Base-by-base conservation (phyloP, 108 stramenopile genomes). In the Mayamaea pseudoterrestris region DNA sequence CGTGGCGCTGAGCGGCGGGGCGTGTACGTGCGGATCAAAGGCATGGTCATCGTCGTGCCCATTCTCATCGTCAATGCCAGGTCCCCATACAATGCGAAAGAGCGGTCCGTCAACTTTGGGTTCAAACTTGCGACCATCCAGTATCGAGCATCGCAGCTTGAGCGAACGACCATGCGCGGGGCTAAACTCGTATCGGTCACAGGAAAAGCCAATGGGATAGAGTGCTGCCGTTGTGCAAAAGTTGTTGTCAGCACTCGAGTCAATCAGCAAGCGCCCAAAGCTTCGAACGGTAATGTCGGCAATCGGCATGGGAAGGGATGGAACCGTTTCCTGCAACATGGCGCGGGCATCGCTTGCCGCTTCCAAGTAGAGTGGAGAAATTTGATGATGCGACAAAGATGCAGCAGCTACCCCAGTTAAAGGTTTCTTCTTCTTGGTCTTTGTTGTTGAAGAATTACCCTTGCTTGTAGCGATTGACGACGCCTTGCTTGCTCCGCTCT, bases 81-180 rank as follows among this genome's bases (percentile, higher is more conserved):
- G 74, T 36, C 87, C 87, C 80, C 80, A 90, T 59, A 80, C 76
- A 43, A 90, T 52, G 14, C 83, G 69, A 68, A 90, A 90, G 42
- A 84, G 44, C 0, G 87, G 87, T 31, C 86, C 86, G 16, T 72
- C 67, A 24, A 40, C 12, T 16, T 30, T 34, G 28, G 47, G 8
- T 8, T 17, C 16, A 27, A 31, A 55, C 5, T 36, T 39, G 1
- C 35, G 41, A 8, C 85, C 85, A 49, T 90, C 82, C 27, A 90
- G 45, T 23, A 90, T 82, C 35, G 83, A 62, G 44, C 87, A 90
- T 12, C 87, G 68, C 48, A 90, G 29, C 44, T 80, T 83, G 7
- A 90, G 51, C 11, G 80, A 44, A 13, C 87, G 74, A 14, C 80
- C 80, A 47, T 90, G 87, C 3, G 73, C 58, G 1, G 87, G 87